A percentile compares a stretch with the other conserved stretches of the same genome.
Evolutionary conservation across 768 basidiomycete species (phyloP).

Genomic region (Mrakia blollopis): DNA sequence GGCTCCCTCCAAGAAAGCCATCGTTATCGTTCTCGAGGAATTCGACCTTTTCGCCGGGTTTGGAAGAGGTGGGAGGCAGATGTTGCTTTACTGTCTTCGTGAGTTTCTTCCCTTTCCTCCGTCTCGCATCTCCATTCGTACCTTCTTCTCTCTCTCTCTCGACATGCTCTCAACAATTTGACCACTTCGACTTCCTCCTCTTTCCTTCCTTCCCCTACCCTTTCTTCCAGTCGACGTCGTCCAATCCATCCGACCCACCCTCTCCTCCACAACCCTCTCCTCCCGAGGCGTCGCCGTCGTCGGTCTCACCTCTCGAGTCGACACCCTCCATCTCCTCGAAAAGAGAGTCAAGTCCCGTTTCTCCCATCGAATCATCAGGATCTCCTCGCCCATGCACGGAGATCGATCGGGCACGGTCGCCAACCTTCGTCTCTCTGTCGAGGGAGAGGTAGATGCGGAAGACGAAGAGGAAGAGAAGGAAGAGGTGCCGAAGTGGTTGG

Average conservation of each 20-base stretch:
- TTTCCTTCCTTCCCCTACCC: not conserved
- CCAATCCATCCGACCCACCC: conserved; percentile 55
- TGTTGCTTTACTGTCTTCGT: conserved; percentile 82
- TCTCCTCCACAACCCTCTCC: conserved; percentile 33
- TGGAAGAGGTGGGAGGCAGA: conserved; percentile 74
- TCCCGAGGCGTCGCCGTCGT: conserved; percentile 74
- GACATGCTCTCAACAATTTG: no score
- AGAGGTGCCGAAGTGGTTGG: conserved; percentile 42
- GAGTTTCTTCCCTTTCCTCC: conserved; percentile 31
- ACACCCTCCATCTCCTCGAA: conserved; percentile 82
- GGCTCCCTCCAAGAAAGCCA: conserved; percentile 52
- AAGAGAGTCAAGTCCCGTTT: conserved; percentile 97
- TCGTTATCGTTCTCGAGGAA: conserved; percentile 77
- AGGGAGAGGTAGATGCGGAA: conserved; percentile 27
- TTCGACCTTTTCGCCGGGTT: conserved; percentile 83
- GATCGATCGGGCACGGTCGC: conserved; percentile 45
- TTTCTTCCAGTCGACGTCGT: conserved; percentile 65
- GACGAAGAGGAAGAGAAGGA: conserved; percentile 39
- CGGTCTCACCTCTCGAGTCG: conserved; percentile 78
- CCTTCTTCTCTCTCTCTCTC: not conserved
- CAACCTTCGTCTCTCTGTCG: conserved; percentile 40
- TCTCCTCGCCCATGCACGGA: conserved; percentile 53
- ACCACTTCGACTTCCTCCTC: not conserved
- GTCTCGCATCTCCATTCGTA: not conserved
- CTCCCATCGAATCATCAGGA: conserved; percentile 81